These are phyloP conservation scores for Plasmopara viticola DNA, from an alignment of 352 stramenopile species.

Conservation along the genomic window DNA sequence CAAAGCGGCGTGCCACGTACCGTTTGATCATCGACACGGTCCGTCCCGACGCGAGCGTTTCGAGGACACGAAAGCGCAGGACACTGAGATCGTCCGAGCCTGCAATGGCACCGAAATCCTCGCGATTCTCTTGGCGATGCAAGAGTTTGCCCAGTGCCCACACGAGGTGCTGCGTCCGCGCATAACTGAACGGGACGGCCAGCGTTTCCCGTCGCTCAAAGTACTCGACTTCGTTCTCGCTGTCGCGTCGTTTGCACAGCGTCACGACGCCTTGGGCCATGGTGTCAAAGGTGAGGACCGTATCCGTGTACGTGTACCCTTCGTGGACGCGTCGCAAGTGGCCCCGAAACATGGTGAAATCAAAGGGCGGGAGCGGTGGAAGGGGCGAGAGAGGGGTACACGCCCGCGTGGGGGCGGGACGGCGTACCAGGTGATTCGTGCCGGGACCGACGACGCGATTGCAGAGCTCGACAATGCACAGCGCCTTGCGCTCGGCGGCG, in stretches of 20 bases:
- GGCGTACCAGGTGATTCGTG: neutral
- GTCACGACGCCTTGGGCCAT: constrained; percentile 6
- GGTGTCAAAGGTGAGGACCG: constrained; percentile 8
- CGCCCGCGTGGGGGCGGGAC: neutral
- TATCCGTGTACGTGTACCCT: constrained; percentile 12
- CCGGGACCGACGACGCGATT: constrained; percentile 2
- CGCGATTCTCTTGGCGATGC: constrained; percentile 14
- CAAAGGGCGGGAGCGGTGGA: constrained; percentile 9
- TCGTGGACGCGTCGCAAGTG: constrained; percentile 18
- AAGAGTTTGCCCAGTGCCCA: constrained; percentile 12
- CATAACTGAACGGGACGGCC: constrained; percentile 16
- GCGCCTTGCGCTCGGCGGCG: constrained; percentile 6
- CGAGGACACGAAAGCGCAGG: constrained; percentile 17
- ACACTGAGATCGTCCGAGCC: constrained; percentile 22
- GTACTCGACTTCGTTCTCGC: constrained; percentile 11
- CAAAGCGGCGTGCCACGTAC: constrained; percentile 25
- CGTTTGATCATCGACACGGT: constrained; percentile 12
- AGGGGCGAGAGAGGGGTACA: too few relatives aligned
- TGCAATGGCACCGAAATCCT: constrained; percentile 13
- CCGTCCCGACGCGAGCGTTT: constrained; percentile 1
- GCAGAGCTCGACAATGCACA: constrained; percentile 11
- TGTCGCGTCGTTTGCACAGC: constrained; percentile 6
- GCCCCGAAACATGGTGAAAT: constrained; percentile 20
- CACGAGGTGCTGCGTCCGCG: constrained; percentile 10
- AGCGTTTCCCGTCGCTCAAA: constrained; percentile 17